Evolutionary conservation across 305 asterid species (phyloP), one percentile per base, ranked within the genome.

Genomic region (Petunia hybrid): DNA sequence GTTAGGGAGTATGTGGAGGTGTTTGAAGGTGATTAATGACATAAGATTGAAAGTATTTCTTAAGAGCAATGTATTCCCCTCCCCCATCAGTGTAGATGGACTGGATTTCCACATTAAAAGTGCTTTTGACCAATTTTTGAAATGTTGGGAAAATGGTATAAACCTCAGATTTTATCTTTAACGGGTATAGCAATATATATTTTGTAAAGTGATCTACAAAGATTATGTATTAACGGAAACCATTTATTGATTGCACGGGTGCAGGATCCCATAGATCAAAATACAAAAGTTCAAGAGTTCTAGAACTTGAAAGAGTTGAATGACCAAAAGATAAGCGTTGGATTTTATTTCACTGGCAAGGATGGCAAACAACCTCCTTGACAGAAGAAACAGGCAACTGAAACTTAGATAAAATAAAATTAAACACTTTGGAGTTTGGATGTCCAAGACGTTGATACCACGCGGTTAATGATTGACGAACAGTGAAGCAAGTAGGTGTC

Each of bases 181-280:
- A 2, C 0, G 62, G 59, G 31, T 46, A 74, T 3, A 46, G 12
- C 61, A 64, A 48, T 10, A 55, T 74, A 6, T 74, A 74, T 51
- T 22, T 22, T 22, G 31, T 22, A 22, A 22, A 22, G 31, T 22
- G 31, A 22, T 22, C 31, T 22, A 1, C 57, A 16, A 74, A 74
- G 1, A 74, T 6, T 2, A 74, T 38, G 12, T 78, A 55, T 36
- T 83, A 64, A 66, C 69, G 82, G 80, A 62, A 73, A 2, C 78
- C 78, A 73, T 16, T 62, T 13, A 43, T 35, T 5, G 63, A 73
- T 53, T 22, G 31, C 31, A 2, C 14, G 2, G 2, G 1, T 3
- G 4, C n/a, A 14, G 79, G 31, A 22, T 22, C 31, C 31, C 31
- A 22, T 22, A 22, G 31, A 22, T 22, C 31, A 22, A 1, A 22